These are phyloP conservation scores for Hebeloma cylindrosporum DNA, from an alignment of 768 basidiomycete species.

Conservation along the genomic window DNA sequence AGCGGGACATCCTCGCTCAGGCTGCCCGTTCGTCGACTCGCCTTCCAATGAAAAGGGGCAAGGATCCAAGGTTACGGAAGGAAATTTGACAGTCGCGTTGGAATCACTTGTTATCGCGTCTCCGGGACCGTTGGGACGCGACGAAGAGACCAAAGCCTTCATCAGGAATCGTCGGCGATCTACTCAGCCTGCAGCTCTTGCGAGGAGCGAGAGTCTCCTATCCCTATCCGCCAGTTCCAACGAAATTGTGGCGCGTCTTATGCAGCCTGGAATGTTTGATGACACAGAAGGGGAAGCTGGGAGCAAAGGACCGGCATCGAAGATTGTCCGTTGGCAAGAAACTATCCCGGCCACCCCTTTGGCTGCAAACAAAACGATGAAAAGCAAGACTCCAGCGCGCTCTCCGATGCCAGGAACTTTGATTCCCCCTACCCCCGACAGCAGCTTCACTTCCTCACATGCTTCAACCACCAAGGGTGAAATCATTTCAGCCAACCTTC, in stretches of 20 bases:
- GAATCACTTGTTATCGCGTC: constrained; percentile 45
- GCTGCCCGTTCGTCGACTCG: constrained; percentile 50
- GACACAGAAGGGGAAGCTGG: constrained; percentile 27
- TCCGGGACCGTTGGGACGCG: constrained; percentile 17
- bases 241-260: constrained; percentile 45
- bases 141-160: constrained; percentile 34
- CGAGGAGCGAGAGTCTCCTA: constrained; percentile 42
- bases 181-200: constrained; percentile 22
- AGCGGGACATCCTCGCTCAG: constrained; percentile 61
- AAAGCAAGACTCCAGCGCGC: constrained; percentile 29
- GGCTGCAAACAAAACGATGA: constrained; percentile 16
- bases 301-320: constrained; percentile 27
- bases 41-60: constrained; percentile 17
- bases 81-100: constrained; percentile 41
- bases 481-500: constrained; percentile 4
- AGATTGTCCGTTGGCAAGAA: constrained; percentile 39
- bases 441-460: constrained; percentile 32
- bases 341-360: constrained; percentile 21
- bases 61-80: constrained; percentile 8
- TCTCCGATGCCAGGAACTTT: constrained; percentile 60
- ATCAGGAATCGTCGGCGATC: constrained; percentile 34
- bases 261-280: constrained; percentile 44
- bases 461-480: constrained; percentile 13
- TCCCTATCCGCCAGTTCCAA: constrained; percentile 51
- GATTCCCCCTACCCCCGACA: constrained; percentile 46